phyloP scores from a whole-genome alignment of 805 yeast genomes.

The Myxozyma nipponensis region DNA sequence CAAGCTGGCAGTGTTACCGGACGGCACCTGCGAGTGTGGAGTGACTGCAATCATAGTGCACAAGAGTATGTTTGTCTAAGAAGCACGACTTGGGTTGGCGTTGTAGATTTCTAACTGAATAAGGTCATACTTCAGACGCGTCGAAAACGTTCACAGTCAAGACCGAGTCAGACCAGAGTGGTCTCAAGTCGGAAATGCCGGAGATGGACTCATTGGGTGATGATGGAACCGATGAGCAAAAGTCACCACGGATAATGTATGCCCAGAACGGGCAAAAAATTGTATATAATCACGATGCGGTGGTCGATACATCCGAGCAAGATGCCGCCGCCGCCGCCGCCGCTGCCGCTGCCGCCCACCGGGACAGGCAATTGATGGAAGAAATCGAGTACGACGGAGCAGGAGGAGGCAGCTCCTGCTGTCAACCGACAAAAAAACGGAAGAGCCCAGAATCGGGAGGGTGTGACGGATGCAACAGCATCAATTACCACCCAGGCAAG shows the following conservation, averaged over 20 bases:
- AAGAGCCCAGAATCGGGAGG: background rate
- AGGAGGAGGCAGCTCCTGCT: background rate
- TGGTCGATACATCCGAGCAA: background rate
- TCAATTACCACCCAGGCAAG: constrained; percentile 7
- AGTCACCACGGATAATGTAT: no score
- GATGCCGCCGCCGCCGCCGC: background rate
- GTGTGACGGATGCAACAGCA: no score
- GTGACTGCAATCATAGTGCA: constrained; percentile 40
- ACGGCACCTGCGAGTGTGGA: constrained; percentile 55
- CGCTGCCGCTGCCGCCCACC: background rate
- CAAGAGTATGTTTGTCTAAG: background rate
- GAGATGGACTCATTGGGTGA: no score
- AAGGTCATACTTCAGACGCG: no score
- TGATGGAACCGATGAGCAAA: no score
- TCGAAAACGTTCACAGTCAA: no score
- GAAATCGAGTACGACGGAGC: background rate
- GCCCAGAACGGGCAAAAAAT: background rate
- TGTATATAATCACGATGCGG: background rate
- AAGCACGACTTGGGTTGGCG: background rate
- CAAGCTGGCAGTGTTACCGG: constrained; percentile 58
- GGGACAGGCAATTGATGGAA: background rate
- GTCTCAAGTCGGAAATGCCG: no score
- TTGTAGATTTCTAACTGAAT: no score
- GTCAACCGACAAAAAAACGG: background rate
- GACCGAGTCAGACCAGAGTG: no score